Evolutionary conservation across 2,329 filamentous ascomycete genomes (phyloP), one percentile per base, ranked within the genome.

Genomic region (Penicillium glabrum): DNA sequence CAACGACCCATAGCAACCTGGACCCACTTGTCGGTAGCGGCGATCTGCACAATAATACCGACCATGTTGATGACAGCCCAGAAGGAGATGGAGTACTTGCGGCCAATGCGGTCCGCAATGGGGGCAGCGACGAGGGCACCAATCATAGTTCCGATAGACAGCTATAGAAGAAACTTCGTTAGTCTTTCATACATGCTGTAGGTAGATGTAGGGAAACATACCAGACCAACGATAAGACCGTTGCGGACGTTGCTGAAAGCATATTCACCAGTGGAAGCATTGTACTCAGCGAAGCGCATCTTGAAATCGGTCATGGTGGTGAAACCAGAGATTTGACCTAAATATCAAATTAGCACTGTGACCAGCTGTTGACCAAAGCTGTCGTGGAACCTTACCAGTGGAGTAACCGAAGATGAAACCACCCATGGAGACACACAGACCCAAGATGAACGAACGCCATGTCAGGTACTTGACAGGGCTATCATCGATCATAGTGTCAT

Each of bases 381-480:
- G 52, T 21, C 44, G 51, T 54, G 55, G 37, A 45, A 60, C 61
- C 66, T 58, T 67, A 74, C 74, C 75, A 59, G 75, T 77, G 21
- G 75, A 70, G 63, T 78, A 79, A 61, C 77, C 76, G 62, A 79
- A 79, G 56, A 79, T 75, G 63, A 80, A 76, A 59, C 78, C 77
- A 61, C 78, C 77, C 74, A 80, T 79, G 6, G 77, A 79, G 43
- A 78, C 77, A 54, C 79, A 69, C 39, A 79, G 49, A 48, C 76
- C 76, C 59, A 80, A 73, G 56, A 76, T 68, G 57, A 77, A 71
- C 0, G 77, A 75, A 6, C 74, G 72, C 68, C 72, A 72, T 55
- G 78, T 79, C 51, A 80, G 56, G 47, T 76, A 75, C 35, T 72
- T 70, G 59, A 79, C 71, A 14, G 77, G 76, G 46, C 75, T 75